phyloP scores from a whole-genome alignment of 2,329 filamentous ascomycete species.

The Amesomyces nigricolor region DNA sequence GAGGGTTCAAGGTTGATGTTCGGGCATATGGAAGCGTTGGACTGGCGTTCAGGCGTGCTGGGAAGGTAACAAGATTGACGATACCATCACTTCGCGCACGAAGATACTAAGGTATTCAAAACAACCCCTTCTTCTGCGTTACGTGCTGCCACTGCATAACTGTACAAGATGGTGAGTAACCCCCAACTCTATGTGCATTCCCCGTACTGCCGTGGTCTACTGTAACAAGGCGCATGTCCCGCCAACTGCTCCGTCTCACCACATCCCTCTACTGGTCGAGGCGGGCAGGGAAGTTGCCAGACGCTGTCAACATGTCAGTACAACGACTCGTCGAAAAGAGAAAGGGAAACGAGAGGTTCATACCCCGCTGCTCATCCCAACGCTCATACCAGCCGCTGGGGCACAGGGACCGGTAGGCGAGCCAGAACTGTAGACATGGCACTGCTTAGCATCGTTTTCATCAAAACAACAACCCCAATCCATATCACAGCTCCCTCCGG shows the following conservation, averaged over 20 bases:
- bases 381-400: constrained; percentile 87
- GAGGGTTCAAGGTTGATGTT: no score
- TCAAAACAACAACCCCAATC: not conserved
- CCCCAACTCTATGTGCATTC: constrained; percentile 27
- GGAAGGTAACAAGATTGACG: not conserved
- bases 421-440: constrained; percentile 67
- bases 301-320: constrained; percentile 42
- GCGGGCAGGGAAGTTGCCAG: constrained; percentile 62
- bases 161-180: constrained; percentile 11
- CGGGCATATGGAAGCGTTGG: not conserved
- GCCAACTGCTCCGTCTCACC: constrained; percentile 16
- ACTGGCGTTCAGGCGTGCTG: constrained; percentile 4
- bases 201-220: constrained; percentile 23
- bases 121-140: not conserved
- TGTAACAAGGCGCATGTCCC: constrained; percentile 21
- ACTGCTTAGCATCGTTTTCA: constrained; percentile 20
- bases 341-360: not conserved
- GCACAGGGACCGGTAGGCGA: constrained; percentile 96
- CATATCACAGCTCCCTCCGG: not conserved
- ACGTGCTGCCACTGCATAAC: constrained; percentile 3
- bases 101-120: not conserved
- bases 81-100: not conserved
- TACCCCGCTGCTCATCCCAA: constrained; percentile 97
- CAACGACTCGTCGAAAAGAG: not conserved
- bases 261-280: constrained; percentile 47